Evolutionary conservation across 2,329 filamentous ascomycete genomes (phyloP).

Genomic region (Zasmidium citrigriseum): DNA sequence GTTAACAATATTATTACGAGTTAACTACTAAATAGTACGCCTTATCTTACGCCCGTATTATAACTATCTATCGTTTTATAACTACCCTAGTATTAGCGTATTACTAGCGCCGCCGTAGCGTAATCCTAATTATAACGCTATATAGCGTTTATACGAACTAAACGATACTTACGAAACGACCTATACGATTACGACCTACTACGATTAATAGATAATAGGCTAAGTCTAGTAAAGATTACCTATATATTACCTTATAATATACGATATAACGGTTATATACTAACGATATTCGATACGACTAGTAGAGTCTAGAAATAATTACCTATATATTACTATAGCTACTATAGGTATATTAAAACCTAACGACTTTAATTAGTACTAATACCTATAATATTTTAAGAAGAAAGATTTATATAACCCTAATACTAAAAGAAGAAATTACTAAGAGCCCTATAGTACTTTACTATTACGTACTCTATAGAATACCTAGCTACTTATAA

Average conservation of each 20-base stretch:
- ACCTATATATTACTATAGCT: not conserved
- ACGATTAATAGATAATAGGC: too few species aligned
- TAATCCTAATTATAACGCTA: not conserved
- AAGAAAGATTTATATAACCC: not conserved
- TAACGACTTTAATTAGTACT: not conserved
- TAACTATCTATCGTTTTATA: not conserved
- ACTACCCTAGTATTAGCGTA: not conserved
- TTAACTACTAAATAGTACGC: not conserved
- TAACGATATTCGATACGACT: not conserved
- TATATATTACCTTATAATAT: too few species aligned
- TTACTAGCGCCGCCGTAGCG: not conserved
- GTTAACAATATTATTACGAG: not conserved
- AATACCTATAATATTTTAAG: not conserved
- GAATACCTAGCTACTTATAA: too few species aligned
- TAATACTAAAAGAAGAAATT: not conserved
- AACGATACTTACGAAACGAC: too few species aligned
- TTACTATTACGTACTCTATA: not conserved
- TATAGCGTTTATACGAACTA: not conserved
- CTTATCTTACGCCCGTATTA: not conserved
- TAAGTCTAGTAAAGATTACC: too few species aligned
- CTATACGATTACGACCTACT: not conserved
- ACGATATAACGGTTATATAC: too few species aligned
- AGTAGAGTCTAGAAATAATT: not conserved
- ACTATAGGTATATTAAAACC: not conserved
- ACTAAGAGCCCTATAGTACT: not conserved